These are phyloP conservation scores for Gyromitra esculenta DNA, from an alignment of 2,329 filamentous ascomycete species.

Conservation along the genomic window DNA sequence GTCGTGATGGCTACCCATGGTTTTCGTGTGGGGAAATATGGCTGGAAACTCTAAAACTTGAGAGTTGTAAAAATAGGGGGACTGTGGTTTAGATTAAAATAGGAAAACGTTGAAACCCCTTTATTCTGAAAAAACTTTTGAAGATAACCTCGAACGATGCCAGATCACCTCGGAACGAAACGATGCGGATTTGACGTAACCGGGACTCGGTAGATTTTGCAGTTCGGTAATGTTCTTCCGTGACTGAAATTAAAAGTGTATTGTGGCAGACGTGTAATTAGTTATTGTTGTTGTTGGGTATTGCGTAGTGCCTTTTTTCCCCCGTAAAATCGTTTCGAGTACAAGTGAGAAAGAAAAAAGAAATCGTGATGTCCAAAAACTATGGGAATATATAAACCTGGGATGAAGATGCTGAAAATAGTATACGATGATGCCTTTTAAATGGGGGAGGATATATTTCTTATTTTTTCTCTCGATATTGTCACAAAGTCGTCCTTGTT, in stretches of 20 bases:
- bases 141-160: conserved; percentile 32
- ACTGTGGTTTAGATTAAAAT: conserved; percentile 39
- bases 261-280: conserved; percentile 38
- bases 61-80: conserved; percentile 20
- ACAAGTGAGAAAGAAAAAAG: conserved; percentile 38
- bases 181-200: conserved; percentile 24
- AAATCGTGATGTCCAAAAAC: conserved; percentile 39
- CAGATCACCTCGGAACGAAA: conserved; percentile 44
- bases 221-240: conserved; percentile 16
- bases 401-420: conserved; percentile 41
- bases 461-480: conserved; percentile 43
- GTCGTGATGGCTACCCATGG: conserved; percentile 53
- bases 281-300: conserved; percentile 30
- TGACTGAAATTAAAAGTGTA: conserved; percentile 33
- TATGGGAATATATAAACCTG: conserved; percentile 41
- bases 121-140: conserved; percentile 34
- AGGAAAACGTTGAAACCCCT: conserved; percentile 38
- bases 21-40: conserved; percentile 23
- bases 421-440: conserved; percentile 47
- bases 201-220: conserved; percentile 21
- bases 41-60: conserved; percentile 26
- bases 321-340: conserved; percentile 44
- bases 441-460: conserved; percentile 43
- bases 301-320: conserved; percentile 25
- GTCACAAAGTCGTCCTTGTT: conserved; percentile 52